phyloP scores from a whole-genome alignment of 331 rosid species.

The Spiraea crenata region DNA sequence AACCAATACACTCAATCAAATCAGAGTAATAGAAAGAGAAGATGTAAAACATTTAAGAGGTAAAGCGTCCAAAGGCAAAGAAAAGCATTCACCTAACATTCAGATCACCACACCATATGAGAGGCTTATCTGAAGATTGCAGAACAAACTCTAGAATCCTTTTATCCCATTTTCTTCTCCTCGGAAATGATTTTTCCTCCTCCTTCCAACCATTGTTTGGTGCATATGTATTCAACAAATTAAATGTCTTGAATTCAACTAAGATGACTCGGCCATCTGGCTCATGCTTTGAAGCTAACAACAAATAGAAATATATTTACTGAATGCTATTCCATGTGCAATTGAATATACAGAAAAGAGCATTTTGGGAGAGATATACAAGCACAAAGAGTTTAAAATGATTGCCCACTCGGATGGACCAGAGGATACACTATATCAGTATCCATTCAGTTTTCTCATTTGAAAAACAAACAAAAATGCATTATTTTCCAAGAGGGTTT shows the following conservation, averaged over 20 bases:
- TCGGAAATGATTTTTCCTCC: constrained; percentile 81
- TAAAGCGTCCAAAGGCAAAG: constrained; percentile 12
- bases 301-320: constrained; percentile 29
- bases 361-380: neutral
- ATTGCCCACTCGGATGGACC: constrained; percentile 1
- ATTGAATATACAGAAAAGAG: constrained; percentile 1
- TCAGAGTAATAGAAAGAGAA: constrained; percentile 11
- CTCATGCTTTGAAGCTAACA: constrained; percentile 88
- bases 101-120: constrained; percentile 97
- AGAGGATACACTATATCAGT: neutral
- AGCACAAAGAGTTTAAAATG: neutral
- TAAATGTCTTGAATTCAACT: constrained; percentile 79
- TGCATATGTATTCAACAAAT: constrained; percentile 74
- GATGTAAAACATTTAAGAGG: constrained; percentile 20
- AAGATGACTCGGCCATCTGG: constrained; percentile 90
- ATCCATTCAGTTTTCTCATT: neutral
- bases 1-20: neutral
- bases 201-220: constrained; percentile 99
- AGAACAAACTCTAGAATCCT: constrained; percentile 74
- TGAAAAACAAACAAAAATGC: neutral
- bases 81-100: constrained; percentile 73
- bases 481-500: constrained; percentile 7
- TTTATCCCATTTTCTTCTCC: constrained; percentile 99
- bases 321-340: constrained; percentile 24
- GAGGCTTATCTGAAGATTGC: constrained; percentile 83